A percentile compares a stretch with the other conserved stretches of the same genome.
phyloP scores from a whole-genome alignment of 1,139 yeast genomes.

The Sugiyamaella xylanicola region DNA sequence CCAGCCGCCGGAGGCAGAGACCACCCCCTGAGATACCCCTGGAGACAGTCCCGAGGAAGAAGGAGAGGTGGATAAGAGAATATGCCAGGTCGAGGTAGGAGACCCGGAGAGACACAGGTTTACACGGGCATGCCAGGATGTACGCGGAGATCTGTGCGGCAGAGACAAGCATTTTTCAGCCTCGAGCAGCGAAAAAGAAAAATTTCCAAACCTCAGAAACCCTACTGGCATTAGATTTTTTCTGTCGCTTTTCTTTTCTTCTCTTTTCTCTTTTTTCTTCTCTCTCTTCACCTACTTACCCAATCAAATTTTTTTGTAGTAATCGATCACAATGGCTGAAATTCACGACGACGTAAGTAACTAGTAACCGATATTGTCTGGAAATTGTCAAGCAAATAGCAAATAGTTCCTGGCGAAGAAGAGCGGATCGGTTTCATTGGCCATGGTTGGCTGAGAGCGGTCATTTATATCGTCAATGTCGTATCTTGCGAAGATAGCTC shows the following conservation, averaged over 20 bases:
- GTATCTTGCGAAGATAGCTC: neutral
- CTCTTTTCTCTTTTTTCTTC: slow-evolving; percentile 14
- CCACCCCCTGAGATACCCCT: neutral
- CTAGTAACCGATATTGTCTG: neutral
- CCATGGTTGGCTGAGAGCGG: no score
- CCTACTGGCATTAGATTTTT: slow-evolving; percentile 8
- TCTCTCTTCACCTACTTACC: slow-evolving; percentile 11
- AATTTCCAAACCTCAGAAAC: slow-evolving; percentile 11
- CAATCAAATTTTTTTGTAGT: slow-evolving; percentile 16
- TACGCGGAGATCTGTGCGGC: slow-evolving; percentile 8
- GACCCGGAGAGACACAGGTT: neutral
- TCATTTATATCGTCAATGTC: no score
- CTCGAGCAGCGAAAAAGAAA: slow-evolving; percentile 13
- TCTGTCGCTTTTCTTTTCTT: slow-evolving; percentile 16
- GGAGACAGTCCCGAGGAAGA: neutral
- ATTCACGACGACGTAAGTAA: slow-evolving; percentile 26
- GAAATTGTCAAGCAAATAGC: neutral
- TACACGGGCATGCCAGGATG: slow-evolving; percentile 4
- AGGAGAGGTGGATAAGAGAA: neutral
- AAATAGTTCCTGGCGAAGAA: neutral
- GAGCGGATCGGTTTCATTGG: neutral
- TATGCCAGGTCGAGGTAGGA: neutral
- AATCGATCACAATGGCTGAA: slow-evolving; percentile 22
- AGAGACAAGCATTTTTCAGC: slow-evolving; percentile 10
- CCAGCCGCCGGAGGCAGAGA: neutral